Conservation (phyloP, 441 rosid species). For the Viola pubescens region DNA sequence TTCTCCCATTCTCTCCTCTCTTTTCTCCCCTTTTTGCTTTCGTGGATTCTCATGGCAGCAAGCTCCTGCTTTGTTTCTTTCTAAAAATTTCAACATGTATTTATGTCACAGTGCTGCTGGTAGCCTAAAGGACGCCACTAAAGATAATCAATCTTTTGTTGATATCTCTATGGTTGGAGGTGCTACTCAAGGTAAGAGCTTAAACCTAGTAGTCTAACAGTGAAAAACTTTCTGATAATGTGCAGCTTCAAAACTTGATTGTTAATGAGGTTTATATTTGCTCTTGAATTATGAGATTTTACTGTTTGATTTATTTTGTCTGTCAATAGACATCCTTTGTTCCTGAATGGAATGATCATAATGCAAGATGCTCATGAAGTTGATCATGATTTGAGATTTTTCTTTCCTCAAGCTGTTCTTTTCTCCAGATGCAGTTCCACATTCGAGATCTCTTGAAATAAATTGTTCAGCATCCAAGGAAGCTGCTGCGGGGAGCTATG, state of each 20-base stretch:
- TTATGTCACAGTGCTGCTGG: conserved; percentile 28
- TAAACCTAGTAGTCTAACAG: not conserved
- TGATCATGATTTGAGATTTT: not conserved
- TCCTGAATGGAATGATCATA: no score
- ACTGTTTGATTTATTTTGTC: not conserved
- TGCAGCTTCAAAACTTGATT: not conserved
- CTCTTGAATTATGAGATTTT: not conserved
- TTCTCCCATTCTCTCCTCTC: conserved; percentile 6
- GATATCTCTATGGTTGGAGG: conserved; percentile 17
- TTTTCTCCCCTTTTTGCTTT: no score
- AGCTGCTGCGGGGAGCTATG: conserved; percentile 25
- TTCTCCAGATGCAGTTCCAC: conserved; percentile 31
- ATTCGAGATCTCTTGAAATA: conserved; percentile 25
- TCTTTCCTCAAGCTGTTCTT: conserved; percentile 12
- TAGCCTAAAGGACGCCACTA: conserved; percentile 16
- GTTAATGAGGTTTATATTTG: not conserved
- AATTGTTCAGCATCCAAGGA: conserved; percentile 27
- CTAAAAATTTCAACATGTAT: conserved; percentile 7
- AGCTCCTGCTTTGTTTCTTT: no score
- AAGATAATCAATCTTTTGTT: conserved; percentile 22
- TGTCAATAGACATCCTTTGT: no score
- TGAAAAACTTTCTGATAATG: not conserved
- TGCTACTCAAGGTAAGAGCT: conserved; percentile 33
- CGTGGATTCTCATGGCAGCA: not conserved
- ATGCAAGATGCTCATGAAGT: no score